phyloP scores from a whole-genome alignment of 805 yeast species.

The Yarrowia porcina region DNA sequence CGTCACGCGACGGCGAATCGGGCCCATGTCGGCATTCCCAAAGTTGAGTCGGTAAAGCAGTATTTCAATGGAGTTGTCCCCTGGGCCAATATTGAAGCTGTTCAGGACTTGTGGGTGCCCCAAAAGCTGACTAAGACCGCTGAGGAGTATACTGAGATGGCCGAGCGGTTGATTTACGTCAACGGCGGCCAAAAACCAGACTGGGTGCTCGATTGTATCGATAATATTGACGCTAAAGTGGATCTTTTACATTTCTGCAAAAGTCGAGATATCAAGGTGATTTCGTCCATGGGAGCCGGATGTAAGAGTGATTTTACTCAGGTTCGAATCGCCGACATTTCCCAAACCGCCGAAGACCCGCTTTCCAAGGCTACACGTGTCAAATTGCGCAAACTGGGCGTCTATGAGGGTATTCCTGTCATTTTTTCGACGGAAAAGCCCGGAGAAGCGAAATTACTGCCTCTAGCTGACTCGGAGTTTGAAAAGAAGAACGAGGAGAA shows the following conservation, averaged over 20 bases:
- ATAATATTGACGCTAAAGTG: constrained; percentile 94
- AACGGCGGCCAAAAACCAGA: constrained; percentile 55
- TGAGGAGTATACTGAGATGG: constrained; percentile 53
- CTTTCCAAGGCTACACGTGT: constrained; percentile 83
- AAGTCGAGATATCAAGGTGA: constrained; percentile 57
- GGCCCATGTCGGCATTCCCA: constrained; percentile 86
- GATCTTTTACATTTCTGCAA: constrained; percentile 77
- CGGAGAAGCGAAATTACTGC: constrained; percentile 86
- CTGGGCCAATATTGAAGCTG: constrained; percentile 82
- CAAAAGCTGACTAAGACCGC: constrained; percentile 41
- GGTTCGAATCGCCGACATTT: constrained; percentile 82
- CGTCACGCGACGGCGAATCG: constrained; percentile 94
- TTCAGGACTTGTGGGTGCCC: constrained; percentile 67
- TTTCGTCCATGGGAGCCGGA: constrained; percentile 96
- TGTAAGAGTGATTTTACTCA: constrained; percentile 94
- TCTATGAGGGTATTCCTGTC: constrained; percentile 71
- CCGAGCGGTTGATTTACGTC: constrained; percentile 50
- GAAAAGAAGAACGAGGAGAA: constrained; percentile 55
- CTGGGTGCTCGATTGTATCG: constrained; percentile 90
- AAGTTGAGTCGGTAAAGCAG: constrained; percentile 73
- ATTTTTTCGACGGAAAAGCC: constrained; percentile 96
- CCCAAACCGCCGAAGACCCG: constrained; percentile 91
- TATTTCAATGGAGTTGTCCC: constrained; percentile 79
- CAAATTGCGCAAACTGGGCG: constrained; percentile 75
- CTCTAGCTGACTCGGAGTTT: constrained; percentile 77